Evolutionary conservation across 805 yeast genomes (phyloP), one percentile per base, ranked within the genome.

Genomic region (Hanseniaspora singularis): DNA sequence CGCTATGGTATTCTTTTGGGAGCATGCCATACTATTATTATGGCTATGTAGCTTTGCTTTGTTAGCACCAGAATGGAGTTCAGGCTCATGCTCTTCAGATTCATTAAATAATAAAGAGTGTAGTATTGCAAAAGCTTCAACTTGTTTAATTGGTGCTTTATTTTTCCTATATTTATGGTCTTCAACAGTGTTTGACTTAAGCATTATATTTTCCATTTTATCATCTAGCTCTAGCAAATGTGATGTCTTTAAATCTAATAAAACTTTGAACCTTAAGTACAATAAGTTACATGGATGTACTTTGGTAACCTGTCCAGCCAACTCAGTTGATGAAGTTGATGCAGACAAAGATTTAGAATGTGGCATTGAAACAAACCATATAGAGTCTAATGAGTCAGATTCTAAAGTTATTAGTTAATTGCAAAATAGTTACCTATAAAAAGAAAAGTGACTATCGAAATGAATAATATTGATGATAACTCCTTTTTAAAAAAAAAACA

Each of bases 11-110:
- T 37, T 59, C 9, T 26, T 58, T 9, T 49, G 53, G 14, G 69
- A 65, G 50, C 33, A 53, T 6, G 30, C 61, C 6, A 24, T 64
- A 27, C 36, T 55, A 6, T 38, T 61, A 16, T 41, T 64, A 23
- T 63, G 66, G 66, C 49, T 65, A 14, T 52, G 59, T 38, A 56
- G 60, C 1, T 65, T 64, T 39, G 55, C 64, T 44, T 65, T 64
- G 22, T 52, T 55, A 9, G 64, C 66, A 2, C 50, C 60, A 6
- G 51, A 54, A 3, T 56, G 58, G 41, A 60, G 66, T 33, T 55
- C 58, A 10, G 54, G 49, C n/a, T 51, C 58, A 11, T 64, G 68
- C 49, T 12, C 46, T n/a, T 47, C 55, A 12, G 53, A 51, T 22
- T 49, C 49, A 26, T 49, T 37, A 20, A 53, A 51, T 33, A 9